Conservation (phyloP, 1,284 basidiomycete species). For the Moesziomyces antarcticus region DNA sequence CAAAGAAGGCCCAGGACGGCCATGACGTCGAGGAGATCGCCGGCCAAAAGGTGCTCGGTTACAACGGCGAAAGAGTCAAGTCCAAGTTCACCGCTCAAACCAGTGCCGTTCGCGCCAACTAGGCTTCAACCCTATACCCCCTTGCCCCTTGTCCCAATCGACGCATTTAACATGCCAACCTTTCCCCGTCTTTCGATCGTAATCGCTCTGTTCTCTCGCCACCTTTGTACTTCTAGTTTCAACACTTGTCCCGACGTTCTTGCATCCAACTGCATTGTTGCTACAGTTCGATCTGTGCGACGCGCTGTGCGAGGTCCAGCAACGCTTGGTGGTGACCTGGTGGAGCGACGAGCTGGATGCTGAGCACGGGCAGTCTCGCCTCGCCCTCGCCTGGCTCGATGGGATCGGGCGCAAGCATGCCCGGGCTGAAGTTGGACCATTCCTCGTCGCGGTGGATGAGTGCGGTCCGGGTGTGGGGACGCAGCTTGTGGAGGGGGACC, state of each 20-base stretch:
- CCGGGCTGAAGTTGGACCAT: constrained; percentile 8
- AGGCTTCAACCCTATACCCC: neutral
- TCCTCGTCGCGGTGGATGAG: constrained; percentile 2
- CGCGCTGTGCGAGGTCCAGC: constrained; percentile 17
- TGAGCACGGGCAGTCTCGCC: constrained; percentile 9
- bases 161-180: neutral
- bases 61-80: constrained; percentile 49
- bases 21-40: constrained; percentile 63
- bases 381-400: constrained; percentile 4
- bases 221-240: constrained; percentile 24
- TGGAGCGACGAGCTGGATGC: constrained; percentile 26
- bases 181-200: neutral
- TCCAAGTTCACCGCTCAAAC: constrained; percentile 11
- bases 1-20: constrained; percentile 62
- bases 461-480: neutral
- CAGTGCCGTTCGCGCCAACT: constrained; percentile 20
- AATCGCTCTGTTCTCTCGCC: neutral
- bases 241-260: constrained; percentile 6
- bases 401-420: constrained; percentile 2
- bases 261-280: constrained; percentile 38
- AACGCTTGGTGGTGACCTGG: constrained; percentile 19
- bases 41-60: constrained; percentile 55
- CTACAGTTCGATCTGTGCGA: constrained; percentile 1
- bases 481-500: constrained; percentile 9
- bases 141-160: neutral